phyloP scores from a whole-genome alignment of 2,329 filamentous ascomycete species.

The Phyllosticta citribraziliensis region DNA sequence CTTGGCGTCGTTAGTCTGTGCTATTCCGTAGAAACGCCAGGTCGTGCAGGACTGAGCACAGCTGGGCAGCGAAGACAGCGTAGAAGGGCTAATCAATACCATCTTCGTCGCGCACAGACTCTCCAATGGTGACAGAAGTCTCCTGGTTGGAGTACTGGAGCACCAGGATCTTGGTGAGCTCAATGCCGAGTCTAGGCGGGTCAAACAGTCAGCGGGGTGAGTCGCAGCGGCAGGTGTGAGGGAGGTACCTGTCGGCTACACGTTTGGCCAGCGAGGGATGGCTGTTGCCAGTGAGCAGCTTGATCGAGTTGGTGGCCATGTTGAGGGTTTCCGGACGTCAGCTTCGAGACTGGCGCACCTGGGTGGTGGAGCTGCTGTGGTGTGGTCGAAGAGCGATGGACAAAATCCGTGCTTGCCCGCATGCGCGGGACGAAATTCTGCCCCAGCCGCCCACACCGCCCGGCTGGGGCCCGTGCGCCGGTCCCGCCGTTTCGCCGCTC shows the following conservation, averaged over 20 bases:
- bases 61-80: background rate
- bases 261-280: constrained; percentile 62
- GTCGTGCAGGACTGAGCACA: constrained; percentile 28
- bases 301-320: constrained; percentile 67
- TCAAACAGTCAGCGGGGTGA: constrained; percentile 14
- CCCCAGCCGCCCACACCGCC: constrained; percentile 1
- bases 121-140: constrained; percentile 85
- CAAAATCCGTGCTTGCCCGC: constrained; percentile 4
- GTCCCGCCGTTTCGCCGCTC: constrained; percentile 2
- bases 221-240: background rate
- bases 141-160: constrained; percentile 82
- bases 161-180: constrained; percentile 68
- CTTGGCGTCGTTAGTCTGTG: constrained; percentile 31
- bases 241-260: constrained; percentile 52
- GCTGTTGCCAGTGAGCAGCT: constrained; percentile 65
- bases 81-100: constrained; percentile 38
- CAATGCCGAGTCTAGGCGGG: constrained; percentile 56
- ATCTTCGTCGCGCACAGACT: constrained; percentile 94
- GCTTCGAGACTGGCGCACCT: background rate
- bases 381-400: background rate
- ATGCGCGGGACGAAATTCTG: background rate
- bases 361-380: background rate
- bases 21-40: background rate
- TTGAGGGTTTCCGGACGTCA: background rate
- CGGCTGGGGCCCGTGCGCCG: background rate